Conservation (phyloP, 2,329 filamentous ascomycete genomes). For the Fusarium sacchari region DNA sequence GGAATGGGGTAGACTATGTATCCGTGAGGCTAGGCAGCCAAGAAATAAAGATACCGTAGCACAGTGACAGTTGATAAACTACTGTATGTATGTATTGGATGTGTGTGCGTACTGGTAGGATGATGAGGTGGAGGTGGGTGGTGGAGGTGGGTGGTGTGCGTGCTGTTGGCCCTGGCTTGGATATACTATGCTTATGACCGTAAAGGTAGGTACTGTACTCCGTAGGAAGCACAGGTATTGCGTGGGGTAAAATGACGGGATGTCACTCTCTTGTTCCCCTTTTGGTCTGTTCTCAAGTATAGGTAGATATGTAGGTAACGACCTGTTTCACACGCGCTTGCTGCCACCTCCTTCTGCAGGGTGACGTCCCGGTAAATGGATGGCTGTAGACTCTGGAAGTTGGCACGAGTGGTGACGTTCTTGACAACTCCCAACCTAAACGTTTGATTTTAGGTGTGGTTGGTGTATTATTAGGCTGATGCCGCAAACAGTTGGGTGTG, state of each 20-base stretch:
- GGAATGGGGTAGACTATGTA: conserved; percentile 25
- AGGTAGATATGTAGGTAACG: background rate
- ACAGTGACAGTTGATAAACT: conserved; percentile 3
- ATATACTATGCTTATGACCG: conserved; percentile 19
- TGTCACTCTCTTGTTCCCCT: conserved; percentile 14
- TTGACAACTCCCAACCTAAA: conserved; percentile 6
- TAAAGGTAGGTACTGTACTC: background rate
- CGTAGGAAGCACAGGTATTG: background rate
- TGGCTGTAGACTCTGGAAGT: background rate
- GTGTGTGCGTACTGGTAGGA: background rate
- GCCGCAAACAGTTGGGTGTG: conserved; percentile 4
- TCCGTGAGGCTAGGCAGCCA: conserved; percentile 21
- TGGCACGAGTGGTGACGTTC: conserved; percentile 29
- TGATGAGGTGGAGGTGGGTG: conserved; percentile 8
- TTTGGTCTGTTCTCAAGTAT: conserved; percentile 8
- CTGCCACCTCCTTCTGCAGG: conserved; percentile 18
- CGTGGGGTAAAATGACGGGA: conserved; percentile 29
- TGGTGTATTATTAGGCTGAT: conserved; percentile 34
- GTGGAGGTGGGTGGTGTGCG: background rate
- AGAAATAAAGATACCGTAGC: conserved; percentile 15
- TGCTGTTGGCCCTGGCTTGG: conserved; percentile 6
- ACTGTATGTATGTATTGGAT: conserved; percentile 2
- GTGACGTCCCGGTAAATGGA: conserved; percentile 24
- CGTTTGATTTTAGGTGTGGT: background rate
- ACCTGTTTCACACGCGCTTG: conserved; percentile 19